phyloP scores from a whole-genome alignment of 306 rosid genomes.

The Prosopis cineraria region DNA sequence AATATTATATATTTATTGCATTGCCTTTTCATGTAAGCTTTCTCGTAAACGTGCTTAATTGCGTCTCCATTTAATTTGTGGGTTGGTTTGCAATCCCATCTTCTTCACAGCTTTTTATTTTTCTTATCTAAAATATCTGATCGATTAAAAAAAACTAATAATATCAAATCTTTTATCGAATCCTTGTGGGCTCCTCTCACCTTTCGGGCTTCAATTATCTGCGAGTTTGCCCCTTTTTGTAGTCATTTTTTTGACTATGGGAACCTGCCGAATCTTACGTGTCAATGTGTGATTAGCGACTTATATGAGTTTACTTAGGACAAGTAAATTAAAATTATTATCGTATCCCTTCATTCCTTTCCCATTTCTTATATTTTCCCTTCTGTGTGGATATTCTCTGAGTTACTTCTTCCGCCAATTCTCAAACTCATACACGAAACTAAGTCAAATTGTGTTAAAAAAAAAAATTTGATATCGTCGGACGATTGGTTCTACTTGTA shows the following conservation, averaged over 20 bases:
- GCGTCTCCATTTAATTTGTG: constrained; percentile 28
- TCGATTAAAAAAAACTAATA: neutral
- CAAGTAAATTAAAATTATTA: neutral
- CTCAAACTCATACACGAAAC: too few species aligned
- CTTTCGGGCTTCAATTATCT: neutral
- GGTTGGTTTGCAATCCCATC: neutral
- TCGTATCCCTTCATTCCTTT: neutral
- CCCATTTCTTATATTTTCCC: neutral
- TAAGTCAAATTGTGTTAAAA: too few species aligned
- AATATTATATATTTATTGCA: neutral
- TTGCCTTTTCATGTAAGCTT: neutral
- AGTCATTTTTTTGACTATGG: neutral
- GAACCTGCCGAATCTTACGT: neutral
- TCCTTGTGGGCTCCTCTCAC: constrained; percentile 49
- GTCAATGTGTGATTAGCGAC: neutral
- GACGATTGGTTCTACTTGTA: too few species aligned
- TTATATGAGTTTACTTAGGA: neutral
- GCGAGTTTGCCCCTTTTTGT: neutral
- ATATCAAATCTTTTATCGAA: constrained; percentile 43
- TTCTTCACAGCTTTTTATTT: neutral
- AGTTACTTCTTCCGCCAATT: too few species aligned
- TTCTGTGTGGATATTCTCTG: neutral
- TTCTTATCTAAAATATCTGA: neutral
- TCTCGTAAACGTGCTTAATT: constrained; percentile 37
- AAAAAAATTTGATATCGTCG: too few species aligned